These are phyloP conservation scores for Bimuria novae-zelandiae DNA, from an alignment of 2,329 filamentous ascomycete genomes.

Conservation along the genomic window DNA sequence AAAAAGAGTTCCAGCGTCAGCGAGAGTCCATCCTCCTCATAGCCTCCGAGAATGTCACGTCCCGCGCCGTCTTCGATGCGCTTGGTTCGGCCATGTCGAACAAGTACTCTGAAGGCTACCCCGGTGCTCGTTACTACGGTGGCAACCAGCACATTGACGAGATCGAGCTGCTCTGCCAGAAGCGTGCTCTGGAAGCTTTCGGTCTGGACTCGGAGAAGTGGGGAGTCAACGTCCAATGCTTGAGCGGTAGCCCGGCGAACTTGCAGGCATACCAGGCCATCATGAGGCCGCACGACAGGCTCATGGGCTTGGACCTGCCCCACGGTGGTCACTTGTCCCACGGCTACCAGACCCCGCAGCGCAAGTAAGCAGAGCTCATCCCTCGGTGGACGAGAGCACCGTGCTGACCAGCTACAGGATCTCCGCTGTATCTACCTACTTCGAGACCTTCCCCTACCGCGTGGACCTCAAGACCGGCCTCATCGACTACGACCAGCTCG, in stretches of 20 bases:
- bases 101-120: constrained; percentile 98
- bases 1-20: constrained; percentile 94
- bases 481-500: constrained; percentile 93
- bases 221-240: constrained; percentile 90
- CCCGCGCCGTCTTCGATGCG: constrained; percentile 47
- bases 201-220: constrained; percentile 82
- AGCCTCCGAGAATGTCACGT: constrained; percentile 48
- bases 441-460: constrained; percentile 95
- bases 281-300: constrained; percentile 90
- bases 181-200: constrained; percentile 86
- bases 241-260: constrained; percentile 93
- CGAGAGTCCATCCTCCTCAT: constrained; percentile 85
- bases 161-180: constrained; percentile 86
- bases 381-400: not conserved
- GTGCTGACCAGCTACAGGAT: constrained; percentile 59
- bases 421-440: constrained; percentile 98
- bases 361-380: constrained; percentile 69
- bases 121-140: constrained; percentile 93
- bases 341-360: constrained; percentile 93
- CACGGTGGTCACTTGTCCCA: constrained; percentile 95
- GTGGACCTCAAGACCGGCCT: constrained; percentile 87
- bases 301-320: constrained; percentile 95
- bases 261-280: constrained; percentile 97
- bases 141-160: constrained; percentile 96
- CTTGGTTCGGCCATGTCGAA: constrained; percentile 68